Percentiles rank a stretch among this genome's conserved stretches.
Evolutionary conservation across 2,329 filamentous ascomycete species (phyloP).

Genomic region (Apiospora arundinis): DNA sequence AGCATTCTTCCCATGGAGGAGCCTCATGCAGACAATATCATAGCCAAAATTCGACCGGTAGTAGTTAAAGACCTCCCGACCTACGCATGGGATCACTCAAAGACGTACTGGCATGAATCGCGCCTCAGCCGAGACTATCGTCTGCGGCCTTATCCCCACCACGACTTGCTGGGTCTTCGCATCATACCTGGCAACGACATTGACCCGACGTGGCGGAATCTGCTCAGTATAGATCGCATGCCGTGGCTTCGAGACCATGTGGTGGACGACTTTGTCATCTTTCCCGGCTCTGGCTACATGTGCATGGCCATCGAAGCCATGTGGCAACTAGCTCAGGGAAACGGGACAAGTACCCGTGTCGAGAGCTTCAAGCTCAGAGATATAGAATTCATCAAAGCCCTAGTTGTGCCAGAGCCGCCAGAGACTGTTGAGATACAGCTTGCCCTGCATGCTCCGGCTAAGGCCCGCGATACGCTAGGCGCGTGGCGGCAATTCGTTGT

Average conservation of each 20-base stretch:
- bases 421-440: too few species aligned
- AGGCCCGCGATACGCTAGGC: too few species aligned
- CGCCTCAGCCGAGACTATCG: conserved; percentile 30
- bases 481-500: too few species aligned
- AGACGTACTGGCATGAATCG: conserved; percentile 36
- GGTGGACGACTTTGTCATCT: conserved; percentile 35
- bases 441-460: too few species aligned
- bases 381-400: too few species aligned
- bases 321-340: too few species aligned
- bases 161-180: conserved; percentile 36
- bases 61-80: conserved; percentile 26
- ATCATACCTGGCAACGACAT: conserved; percentile 30
- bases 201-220: conserved; percentile 37
- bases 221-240: conserved; percentile 30
- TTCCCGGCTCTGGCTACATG: conserved; percentile 39
- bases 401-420: too few species aligned
- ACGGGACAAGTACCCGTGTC: too few species aligned
- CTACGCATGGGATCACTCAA: conserved; percentile 36
- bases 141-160: conserved; percentile 28
- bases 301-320: conserved; percentile 37
- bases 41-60: too few species aligned
- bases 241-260: conserved; percentile 40
- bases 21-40: too few species aligned
- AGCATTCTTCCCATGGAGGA: too few species aligned
- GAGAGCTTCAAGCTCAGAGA: too few species aligned